Base-by-base conservation (phyloP, 2,329 filamentous ascomycete species). In the Penicillium sp. region DNA sequence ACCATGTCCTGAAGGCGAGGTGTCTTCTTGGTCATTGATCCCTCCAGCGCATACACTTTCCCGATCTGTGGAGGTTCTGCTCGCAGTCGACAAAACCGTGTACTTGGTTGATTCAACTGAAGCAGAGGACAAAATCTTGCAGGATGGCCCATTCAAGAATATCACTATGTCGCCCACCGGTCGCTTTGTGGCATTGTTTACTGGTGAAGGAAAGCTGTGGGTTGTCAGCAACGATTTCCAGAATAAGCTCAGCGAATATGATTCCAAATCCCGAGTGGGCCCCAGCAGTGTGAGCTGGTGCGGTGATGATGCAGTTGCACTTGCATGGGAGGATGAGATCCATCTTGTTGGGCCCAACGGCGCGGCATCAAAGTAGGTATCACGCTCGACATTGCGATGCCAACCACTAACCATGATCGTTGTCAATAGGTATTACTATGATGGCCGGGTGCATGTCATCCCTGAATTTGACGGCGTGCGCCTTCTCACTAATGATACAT, bases 301-400 rank as follows among this genome's bases (percentile, higher is more conserved):
- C 75, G 95, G 95, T 5, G 94, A 95, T 69, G 94, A 98, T 75
- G 92, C 93, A 14, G 90, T 95, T 3, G 86, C 96, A 31, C 87
- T 99, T 68, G 93, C 93, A 0, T 99, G 95, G 95, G 95, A 98
- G 72, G 95, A 99, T 71, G 95, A 99, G 75, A 89, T 99, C 4
- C 95, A 97, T 71, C 84, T 99, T 31, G 90, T 99, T 61, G 95
- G 94, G 0, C 92, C 92, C 0, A 90, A 88, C 39, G 91, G 91
- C 45, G 86, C 90, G 10, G 88, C 90, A 5, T 87, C 84, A 34
- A 88, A 84, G 76, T 84, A 75, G 65, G 72, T 35, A 34, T 31
- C 7, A 14, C n/a, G 5, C 7, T n/a, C 53, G 17, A 35, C 31
- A 6, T 25, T 28, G 43, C 25, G 5, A 54, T 43, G 15, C 11